phyloP scores from a whole-genome alignment of 2,329 filamentous ascomycete genomes.

The Lachnellula subtilissima region DNA sequence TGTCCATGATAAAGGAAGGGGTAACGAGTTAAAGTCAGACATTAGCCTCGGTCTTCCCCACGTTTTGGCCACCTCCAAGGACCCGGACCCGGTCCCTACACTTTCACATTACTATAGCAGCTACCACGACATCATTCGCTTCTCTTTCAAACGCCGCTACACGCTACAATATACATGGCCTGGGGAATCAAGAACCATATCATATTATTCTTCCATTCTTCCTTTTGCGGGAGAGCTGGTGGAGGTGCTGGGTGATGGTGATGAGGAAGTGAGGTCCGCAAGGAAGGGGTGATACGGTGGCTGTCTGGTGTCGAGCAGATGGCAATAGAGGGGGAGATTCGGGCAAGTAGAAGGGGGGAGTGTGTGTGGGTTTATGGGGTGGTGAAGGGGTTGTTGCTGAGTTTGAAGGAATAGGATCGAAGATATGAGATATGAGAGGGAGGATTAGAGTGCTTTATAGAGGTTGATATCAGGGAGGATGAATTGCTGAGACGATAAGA shows the following conservation, averaged over 20 bases:
- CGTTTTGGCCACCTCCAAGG: conserved; percentile 33
- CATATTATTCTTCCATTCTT: conserved; percentile 31
- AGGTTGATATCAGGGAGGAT: background rate
- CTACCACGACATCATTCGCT: conserved; percentile 43
- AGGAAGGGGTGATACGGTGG: conserved; percentile 48
- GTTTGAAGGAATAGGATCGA: conserved; percentile 12
- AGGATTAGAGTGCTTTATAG: background rate
- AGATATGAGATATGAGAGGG: conserved; percentile 1
- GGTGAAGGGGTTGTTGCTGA: conserved; percentile 24
- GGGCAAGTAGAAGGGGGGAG: conserved; percentile 29
- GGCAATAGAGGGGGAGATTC: conserved; percentile 66
- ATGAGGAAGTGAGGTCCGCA: conserved; percentile 42
- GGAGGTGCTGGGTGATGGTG: conserved; percentile 46
- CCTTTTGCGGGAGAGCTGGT: conserved; percentile 56
- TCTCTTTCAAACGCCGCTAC: conserved; percentile 43
- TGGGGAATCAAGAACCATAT: conserved; percentile 51
- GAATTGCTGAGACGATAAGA: background rate
- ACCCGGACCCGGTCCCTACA: conserved; percentile 42
- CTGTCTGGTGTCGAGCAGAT: conserved; percentile 60
- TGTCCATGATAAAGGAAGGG: background rate
- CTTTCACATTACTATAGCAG: conserved; percentile 33
- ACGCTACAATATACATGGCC: too few species aligned
- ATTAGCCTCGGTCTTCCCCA: conserved; percentile 4
- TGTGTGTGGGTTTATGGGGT: conserved; percentile 26
- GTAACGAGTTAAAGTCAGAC: background rate